Evolutionary conservation across 2,329 filamentous ascomycete species (phyloP).

Genomic region (Zasmidium cellare): DNA sequence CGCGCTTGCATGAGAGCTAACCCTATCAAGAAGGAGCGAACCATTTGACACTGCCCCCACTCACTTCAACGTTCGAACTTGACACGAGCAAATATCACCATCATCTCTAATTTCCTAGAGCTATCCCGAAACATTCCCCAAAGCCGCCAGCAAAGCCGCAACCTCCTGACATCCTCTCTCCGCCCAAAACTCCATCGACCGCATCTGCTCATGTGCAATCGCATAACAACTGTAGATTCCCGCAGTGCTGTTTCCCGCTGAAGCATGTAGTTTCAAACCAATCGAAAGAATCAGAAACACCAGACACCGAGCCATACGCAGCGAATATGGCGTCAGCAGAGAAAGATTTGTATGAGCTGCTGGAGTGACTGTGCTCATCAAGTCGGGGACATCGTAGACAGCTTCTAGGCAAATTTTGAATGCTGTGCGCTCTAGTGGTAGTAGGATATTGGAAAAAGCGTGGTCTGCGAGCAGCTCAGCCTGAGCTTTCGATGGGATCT

Average conservation of each 20-base stretch:
- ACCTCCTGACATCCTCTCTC: constrained; percentile 12
- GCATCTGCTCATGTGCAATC: constrained; percentile 14
- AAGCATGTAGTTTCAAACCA: constrained; percentile 5
- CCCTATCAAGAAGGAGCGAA: background rate
- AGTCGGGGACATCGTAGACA: constrained; percentile 6
- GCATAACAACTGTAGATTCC: constrained; percentile 11
- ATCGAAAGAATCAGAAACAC: constrained; percentile 14
- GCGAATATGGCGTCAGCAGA: constrained; percentile 10
- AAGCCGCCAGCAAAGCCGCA: background rate
- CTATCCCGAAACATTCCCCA: background rate
- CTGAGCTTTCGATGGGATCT: constrained; percentile 6
- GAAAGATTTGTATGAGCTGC: constrained; percentile 8
- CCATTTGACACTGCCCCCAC: background rate
- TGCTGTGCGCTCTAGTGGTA: constrained; percentile 13
- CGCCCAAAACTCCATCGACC: constrained; percentile 10
- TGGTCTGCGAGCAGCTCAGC: constrained; percentile 8
- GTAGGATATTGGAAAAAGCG: constrained; percentile 4
- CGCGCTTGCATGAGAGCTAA: background rate
- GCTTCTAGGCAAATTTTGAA: constrained; percentile 18
- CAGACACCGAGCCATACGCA: constrained; percentile 14
- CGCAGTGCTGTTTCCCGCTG: background rate
- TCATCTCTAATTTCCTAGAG: background rate
- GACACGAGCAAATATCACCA: too few relatives aligned
- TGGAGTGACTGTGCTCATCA: background rate
- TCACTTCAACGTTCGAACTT: too few relatives aligned